Conservation (phyloP, 495 filamentous ascomycete genomes). For the Penicillium bialowiezense region DNA sequence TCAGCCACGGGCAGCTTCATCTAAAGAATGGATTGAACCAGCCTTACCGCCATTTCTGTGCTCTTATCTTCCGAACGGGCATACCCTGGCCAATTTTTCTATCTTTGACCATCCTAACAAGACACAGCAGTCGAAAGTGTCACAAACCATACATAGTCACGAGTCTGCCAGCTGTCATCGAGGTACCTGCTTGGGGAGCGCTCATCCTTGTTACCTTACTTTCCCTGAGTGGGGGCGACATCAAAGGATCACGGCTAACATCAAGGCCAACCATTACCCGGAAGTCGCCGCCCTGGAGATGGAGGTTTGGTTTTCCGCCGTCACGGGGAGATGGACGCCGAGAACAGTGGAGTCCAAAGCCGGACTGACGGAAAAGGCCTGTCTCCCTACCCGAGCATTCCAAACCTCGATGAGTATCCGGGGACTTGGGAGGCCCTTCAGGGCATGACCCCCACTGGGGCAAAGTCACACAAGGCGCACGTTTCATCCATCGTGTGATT, state of each 20-base stretch:
- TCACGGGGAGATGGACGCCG: constrained; percentile 7
- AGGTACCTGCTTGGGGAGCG: background rate
- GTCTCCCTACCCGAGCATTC: constrained; percentile 1
- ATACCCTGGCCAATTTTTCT: constrained; percentile 17
- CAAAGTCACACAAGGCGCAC: constrained; percentile 20
- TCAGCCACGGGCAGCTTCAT: background rate
- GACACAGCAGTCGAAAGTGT: constrained; percentile 22
- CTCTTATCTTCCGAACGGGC: constrained; percentile 25
- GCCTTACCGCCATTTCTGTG: constrained; percentile 18
- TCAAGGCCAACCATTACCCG: background rate
- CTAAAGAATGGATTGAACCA: background rate
- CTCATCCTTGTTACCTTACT: background rate
- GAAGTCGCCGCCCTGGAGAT: background rate
- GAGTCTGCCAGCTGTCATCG: constrained; percentile 28
- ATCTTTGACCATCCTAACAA: constrained; percentile 10
- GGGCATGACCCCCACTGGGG: constrained; percentile 3
- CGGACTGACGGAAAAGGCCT: constrained; percentile 18
- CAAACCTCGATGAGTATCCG: constrained; percentile 10
- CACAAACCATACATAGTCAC: constrained; percentile 26
- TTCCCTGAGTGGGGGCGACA: background rate
- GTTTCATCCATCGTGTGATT: constrained; percentile 31
- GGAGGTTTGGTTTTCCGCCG: background rate
- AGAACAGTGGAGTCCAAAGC: constrained; percentile 5
- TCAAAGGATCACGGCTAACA: constrained; percentile 2
- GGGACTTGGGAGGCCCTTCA: constrained; percentile 15